Evolutionary conservation across 768 basidiomycete genomes (phyloP).

Genomic region (Guyanaporus albipodus): DNA sequence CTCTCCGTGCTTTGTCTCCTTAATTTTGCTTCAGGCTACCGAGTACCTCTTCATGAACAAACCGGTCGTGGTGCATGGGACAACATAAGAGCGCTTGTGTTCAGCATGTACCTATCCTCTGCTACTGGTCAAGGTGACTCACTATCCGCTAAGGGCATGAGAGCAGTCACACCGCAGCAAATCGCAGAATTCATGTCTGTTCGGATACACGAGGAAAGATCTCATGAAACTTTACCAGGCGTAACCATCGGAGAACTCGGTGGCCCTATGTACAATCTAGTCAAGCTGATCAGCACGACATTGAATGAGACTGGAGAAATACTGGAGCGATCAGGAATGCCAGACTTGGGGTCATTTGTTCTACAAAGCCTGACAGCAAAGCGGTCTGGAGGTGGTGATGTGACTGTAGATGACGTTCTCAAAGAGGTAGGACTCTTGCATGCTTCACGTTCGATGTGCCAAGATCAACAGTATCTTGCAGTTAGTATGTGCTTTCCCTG

Average conservation of each 20-base stretch:
- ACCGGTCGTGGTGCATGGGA: slow-evolving; percentile 84
- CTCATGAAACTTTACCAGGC: slow-evolving; percentile 66
- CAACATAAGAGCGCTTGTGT: slow-evolving; percentile 68
- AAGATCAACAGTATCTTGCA: slow-evolving; percentile 28
- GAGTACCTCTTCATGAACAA: slow-evolving; percentile 63
- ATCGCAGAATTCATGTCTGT: slow-evolving; percentile 75
- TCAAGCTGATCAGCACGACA: slow-evolving; percentile 57
- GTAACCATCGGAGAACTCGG: slow-evolving; percentile 72
- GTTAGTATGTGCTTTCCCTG: slow-evolving; percentile 76
- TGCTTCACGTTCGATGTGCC: background rate
- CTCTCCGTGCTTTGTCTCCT: slow-evolving; percentile 74
- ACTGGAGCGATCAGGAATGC: slow-evolving; percentile 56
- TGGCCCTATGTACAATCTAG: slow-evolving; percentile 70
- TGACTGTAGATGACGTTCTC: slow-evolving; percentile 54
- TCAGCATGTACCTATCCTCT: slow-evolving; percentile 69
- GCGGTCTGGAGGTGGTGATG: slow-evolving; percentile 27
- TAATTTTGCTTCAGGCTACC: slow-evolving; percentile 83
- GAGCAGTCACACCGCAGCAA: slow-evolving; percentile 44
- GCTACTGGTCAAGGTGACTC: slow-evolving; percentile 50
- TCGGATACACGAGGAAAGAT: slow-evolving; percentile 61
- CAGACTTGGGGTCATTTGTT: slow-evolving; percentile 72
- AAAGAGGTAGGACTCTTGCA: slow-evolving; percentile 48
- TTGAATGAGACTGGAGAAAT: slow-evolving; percentile 72
- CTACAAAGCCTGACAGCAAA: slow-evolving; percentile 55
- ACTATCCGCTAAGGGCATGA: slow-evolving; percentile 67